A percentile compares a stretch with the other conserved stretches of the same genome.
These are phyloP conservation scores for Acanthochlamys bracteata DNA, from an alignment of 106 monocot genomes.

Conservation along the genomic window DNA sequence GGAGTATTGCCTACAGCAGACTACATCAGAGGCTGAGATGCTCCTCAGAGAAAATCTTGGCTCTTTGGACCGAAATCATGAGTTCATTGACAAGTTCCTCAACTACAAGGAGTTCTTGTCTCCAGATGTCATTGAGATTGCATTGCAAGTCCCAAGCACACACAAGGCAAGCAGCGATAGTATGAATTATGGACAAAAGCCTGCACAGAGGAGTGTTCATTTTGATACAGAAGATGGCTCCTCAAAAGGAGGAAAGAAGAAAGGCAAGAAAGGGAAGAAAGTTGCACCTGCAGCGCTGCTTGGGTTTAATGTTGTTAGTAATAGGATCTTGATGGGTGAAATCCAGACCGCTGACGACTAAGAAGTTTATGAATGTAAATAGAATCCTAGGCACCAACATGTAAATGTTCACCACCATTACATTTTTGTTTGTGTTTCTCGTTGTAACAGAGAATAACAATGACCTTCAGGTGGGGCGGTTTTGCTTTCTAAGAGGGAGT, in stretches of 20 bases:
- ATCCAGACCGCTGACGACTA: slow-evolving; percentile 78
- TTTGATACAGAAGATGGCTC: slow-evolving; percentile 25
- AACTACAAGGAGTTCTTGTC: slow-evolving; percentile 85
- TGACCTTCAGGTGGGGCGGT: not conserved
- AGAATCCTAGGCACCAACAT: slow-evolving; percentile 14
- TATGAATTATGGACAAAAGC: not conserved
- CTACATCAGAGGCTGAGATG: slow-evolving; percentile 61
- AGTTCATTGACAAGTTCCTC: slow-evolving; percentile 88
- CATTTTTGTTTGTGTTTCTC: not conserved
- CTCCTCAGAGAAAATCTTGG: slow-evolving; percentile 80
- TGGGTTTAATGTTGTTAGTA: slow-evolving; percentile 87
- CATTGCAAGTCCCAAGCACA: slow-evolving; percentile 35
- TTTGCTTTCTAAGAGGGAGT: not conserved
- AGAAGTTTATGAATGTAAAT: slow-evolving; percentile 24
- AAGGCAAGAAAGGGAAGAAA: slow-evolving; percentile 93
- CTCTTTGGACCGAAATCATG: slow-evolving; percentile 51
- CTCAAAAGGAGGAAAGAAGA: slow-evolving; percentile 50
- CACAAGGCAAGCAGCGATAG: not conserved
- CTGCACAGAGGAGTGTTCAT: not conserved
- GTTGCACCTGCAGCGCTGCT: slow-evolving; percentile 46
- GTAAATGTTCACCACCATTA: slow-evolving; percentile 15
- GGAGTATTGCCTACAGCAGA: slow-evolving; percentile 81
- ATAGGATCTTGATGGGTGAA: slow-evolving; percentile 98
- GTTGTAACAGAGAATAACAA: not conserved
- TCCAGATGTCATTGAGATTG: slow-evolving; percentile 67